A percentile compares a stretch with the other conserved stretches of the same genome.
These are phyloP conservation scores for Boeremia exigua DNA, from an alignment of 2,329 filamentous ascomycete genomes.

Conservation along the genomic window DNA sequence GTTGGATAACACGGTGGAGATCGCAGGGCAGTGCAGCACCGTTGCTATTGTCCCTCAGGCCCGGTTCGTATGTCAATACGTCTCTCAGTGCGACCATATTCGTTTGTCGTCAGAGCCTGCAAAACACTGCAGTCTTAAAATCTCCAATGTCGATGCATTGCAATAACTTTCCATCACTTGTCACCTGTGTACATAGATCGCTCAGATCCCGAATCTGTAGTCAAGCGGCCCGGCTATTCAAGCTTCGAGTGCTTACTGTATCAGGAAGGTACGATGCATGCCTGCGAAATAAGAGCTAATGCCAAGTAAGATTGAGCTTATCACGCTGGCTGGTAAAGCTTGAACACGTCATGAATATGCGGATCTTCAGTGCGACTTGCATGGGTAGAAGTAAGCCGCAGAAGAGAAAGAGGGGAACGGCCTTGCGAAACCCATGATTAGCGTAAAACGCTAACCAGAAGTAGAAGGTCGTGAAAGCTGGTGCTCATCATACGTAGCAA, in stretches of 20 bases:
- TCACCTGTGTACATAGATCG: too few species aligned
- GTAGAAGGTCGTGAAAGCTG: neutral
- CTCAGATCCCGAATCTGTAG: neutral
- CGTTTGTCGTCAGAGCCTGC: neutral
- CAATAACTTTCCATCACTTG: neutral
- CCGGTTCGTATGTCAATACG: neutral
- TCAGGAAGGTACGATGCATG: slow-evolving; percentile 24
- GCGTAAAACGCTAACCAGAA: neutral
- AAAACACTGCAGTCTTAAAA: neutral
- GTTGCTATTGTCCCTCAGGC: neutral
- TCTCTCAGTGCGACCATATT: neutral
- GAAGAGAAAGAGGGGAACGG: slow-evolving; percentile 1
- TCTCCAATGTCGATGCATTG: neutral
- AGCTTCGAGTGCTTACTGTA: slow-evolving; percentile 18
- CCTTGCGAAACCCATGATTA: neutral
- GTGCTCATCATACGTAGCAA: neutral
- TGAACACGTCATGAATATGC: slow-evolving; percentile 27
- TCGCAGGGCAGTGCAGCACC: neutral
- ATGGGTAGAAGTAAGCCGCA: neutral
- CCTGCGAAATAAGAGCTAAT: slow-evolving; percentile 4
- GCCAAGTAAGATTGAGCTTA: slow-evolving; percentile 18
- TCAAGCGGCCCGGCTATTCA: neutral
- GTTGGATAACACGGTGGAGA: neutral
- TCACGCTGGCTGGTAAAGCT: slow-evolving; percentile 20
- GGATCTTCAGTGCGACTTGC: neutral